These are phyloP conservation scores for Pythium inflatum DNA, from an alignment of 352 stramenopile genomes.

Conservation along the genomic window DNA sequence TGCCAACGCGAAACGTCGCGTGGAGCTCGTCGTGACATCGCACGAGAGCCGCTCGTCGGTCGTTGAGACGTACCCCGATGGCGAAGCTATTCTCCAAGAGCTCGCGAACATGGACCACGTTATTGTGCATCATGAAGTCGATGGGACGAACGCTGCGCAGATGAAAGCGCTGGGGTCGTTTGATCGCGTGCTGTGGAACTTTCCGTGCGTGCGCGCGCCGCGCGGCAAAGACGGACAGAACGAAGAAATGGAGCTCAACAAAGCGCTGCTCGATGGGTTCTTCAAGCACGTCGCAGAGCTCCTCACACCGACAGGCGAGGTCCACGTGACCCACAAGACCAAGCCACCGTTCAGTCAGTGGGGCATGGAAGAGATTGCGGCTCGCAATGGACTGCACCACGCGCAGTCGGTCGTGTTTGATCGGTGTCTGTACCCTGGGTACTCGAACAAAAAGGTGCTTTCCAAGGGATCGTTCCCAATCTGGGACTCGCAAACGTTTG, in stretches of 20 bases:
- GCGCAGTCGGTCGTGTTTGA: slow-evolving; percentile 92
- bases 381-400: slow-evolving; percentile 49
- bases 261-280: slow-evolving; percentile 90
- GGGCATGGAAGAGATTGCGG: slow-evolving; percentile 77
- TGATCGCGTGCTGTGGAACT: slow-evolving; percentile 97
- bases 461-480: slow-evolving; percentile 96
- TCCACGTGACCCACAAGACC: slow-evolving; percentile 97
- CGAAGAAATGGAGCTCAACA: slow-evolving; percentile 95
- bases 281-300: slow-evolving; percentile 64
- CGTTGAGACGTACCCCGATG: slow-evolving; percentile 90
- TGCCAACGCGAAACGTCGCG: slow-evolving; percentile 9
- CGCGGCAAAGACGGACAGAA: slow-evolving; percentile 96
- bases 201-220: slow-evolving; percentile 91
- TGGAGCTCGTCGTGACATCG: slow-evolving; percentile 88
- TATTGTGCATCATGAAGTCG: slow-evolving; percentile 86
- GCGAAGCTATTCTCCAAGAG: slow-evolving; percentile 75
- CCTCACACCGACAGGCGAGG: slow-evolving; percentile 73
- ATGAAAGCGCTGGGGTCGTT: slow-evolving; percentile 78
- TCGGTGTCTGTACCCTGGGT: slow-evolving; percentile 90
- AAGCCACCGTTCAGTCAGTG: slow-evolving; percentile 91
- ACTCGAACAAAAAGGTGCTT: slow-evolving; percentile 96
- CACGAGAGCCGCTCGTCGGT: slow-evolving; percentile 91
- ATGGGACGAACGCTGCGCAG: slow-evolving; percentile 87
- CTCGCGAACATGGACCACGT: slow-evolving; percentile 68
- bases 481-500: slow-evolving; percentile 95